These are phyloP conservation scores for Neobulgaria alba DNA, from an alignment of 2,329 filamentous ascomycete genomes.

Conservation along the genomic window DNA sequence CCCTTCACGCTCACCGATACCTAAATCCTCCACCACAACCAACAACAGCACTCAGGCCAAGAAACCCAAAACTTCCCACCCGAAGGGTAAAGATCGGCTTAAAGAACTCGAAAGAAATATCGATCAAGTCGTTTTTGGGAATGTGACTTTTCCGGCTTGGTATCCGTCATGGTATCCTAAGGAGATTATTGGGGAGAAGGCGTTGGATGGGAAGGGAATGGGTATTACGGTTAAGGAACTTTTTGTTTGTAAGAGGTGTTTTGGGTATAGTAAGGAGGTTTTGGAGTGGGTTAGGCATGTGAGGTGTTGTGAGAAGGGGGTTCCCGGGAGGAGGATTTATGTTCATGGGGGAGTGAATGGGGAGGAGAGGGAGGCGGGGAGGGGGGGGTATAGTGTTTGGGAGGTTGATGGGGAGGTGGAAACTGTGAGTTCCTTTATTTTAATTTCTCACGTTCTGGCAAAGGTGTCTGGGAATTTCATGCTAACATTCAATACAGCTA, in stretches of 20 bases:
- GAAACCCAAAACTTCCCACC: too few species aligned
- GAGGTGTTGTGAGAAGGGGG: constrained; percentile 42
- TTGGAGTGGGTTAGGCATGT: constrained; percentile 51
- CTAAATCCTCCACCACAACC: too few species aligned
- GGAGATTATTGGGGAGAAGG: constrained; percentile 50
- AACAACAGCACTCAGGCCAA: too few species aligned
- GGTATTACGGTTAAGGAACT: constrained; percentile 51
- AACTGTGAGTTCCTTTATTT: constrained; percentile 41
- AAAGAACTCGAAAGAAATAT: constrained; percentile 59
- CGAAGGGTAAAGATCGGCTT: constrained; percentile 3
- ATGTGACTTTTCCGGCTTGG: constrained; percentile 80
- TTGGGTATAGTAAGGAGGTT: constrained; percentile 68
- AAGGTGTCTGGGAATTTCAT: not conserved
- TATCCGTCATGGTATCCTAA: constrained; percentile 86
- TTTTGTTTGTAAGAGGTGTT: constrained; percentile 87
- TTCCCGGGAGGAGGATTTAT: constrained; percentile 70
- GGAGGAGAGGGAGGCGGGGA: constrained; percentile 29
- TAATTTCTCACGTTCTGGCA: not conserved
- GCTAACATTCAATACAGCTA: constrained; percentile 39
- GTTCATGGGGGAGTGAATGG: constrained; percentile 43
- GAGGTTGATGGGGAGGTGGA: constrained; percentile 87
- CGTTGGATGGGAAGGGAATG: constrained; percentile 13
- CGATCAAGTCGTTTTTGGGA: constrained; percentile 76
- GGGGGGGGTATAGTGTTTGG: constrained; percentile 78
- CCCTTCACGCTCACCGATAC: too few species aligned